These are phyloP conservation scores for Thalassiosira exigua DNA, from an alignment of 352 stramenopile species.

Conservation along the genomic window DNA sequence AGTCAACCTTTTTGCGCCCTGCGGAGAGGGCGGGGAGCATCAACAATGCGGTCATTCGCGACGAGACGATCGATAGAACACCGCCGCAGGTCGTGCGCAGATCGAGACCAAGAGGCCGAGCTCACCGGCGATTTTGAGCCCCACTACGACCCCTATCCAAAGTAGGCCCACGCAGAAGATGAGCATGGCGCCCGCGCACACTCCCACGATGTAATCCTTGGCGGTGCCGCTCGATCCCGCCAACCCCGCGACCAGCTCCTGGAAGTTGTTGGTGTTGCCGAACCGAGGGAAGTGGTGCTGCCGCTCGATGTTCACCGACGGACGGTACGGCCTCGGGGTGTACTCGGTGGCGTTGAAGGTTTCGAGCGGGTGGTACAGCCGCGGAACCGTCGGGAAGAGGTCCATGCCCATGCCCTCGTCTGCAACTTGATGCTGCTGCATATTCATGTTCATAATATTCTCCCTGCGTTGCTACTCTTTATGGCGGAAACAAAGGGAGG, in stretches of 20 bases:
- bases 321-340: constrained; percentile 3
- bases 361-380: background rate
- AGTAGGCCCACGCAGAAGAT: constrained; percentile 33
- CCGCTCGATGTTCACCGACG: background rate
- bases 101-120: too few species aligned
- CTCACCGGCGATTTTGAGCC: constrained; percentile 27
- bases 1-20: constrained; percentile 34
- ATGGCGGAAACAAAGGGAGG: too few species aligned
- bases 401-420: too few species aligned
- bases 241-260: background rate
- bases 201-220: constrained; percentile 9
- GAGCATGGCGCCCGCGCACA: constrained; percentile 20
- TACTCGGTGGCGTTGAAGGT: constrained; percentile 11
- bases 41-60: too few species aligned
- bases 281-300: constrained; percentile 8
- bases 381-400: constrained; percentile 9
- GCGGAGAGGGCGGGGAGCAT: too few species aligned
- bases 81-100: too few species aligned
- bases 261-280: background rate
- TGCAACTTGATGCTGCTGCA: too few species aligned
- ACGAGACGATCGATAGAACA: too few species aligned
- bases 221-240: background rate
- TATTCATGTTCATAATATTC: too few species aligned
- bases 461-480: too few species aligned
- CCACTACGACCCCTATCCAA: constrained; percentile 37